phyloP scores from a whole-genome alignment of 805 yeast species.

The Kregervanrija delftensis region DNA sequence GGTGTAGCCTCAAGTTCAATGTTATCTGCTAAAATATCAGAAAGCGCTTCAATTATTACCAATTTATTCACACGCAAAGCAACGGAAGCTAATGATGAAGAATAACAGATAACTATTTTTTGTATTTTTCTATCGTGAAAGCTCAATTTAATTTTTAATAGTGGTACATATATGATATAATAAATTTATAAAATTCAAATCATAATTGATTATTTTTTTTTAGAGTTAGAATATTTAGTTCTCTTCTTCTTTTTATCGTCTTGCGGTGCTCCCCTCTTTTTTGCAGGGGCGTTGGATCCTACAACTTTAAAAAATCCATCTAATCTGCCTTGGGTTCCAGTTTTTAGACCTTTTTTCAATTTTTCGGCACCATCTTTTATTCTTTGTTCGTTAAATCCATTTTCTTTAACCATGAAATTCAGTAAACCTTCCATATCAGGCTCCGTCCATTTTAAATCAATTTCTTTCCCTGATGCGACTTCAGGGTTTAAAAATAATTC shows the following conservation, averaged over 20 bases:
- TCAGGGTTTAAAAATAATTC: constrained; percentile 81
- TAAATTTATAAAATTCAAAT: not conserved
- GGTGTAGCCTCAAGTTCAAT: not conserved
- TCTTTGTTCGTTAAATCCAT: constrained; percentile 91
- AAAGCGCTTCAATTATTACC: constrained; percentile 2
- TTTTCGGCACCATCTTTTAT: constrained; percentile 82
- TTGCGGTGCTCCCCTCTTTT: constrained; percentile 27
- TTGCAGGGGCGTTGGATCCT: constrained; percentile 38
- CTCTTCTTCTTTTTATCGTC: constrained; percentile 18
- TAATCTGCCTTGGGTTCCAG: constrained; percentile 84
- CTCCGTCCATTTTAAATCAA: constrained; percentile 76
- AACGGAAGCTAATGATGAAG: no score
- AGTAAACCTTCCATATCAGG: constrained; percentile 84
- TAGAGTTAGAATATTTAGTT: constrained; percentile 1
- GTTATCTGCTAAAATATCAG: not conserved
- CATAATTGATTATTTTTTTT: not conserved
- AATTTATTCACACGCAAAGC: not conserved
- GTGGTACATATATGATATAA: not conserved
- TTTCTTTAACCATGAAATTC: constrained; percentile 75
- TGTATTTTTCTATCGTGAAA: not conserved
- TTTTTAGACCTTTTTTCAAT: constrained; percentile 73
- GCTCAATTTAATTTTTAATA: not conserved
- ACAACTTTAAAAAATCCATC: constrained; percentile 84
- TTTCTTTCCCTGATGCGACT: constrained; percentile 51
- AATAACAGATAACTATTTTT: not conserved